These are phyloP conservation scores for Aurifilum marmelostoma DNA, from an alignment of 2,329 filamentous ascomycete species.

Conservation along the genomic window DNA sequence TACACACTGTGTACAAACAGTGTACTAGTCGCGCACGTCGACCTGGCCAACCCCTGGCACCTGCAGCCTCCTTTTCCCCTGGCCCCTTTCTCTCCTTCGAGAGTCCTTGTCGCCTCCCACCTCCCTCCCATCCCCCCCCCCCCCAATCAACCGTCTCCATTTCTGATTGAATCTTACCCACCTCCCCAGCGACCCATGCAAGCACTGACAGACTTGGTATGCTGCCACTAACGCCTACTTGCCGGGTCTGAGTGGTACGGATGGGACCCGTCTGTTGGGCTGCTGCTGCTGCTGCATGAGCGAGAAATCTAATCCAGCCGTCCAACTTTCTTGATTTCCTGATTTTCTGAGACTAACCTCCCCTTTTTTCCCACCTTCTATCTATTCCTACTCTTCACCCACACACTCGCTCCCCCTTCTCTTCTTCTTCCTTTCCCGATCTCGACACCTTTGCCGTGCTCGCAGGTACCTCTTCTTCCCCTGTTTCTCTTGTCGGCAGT, in stretches of 20 bases:
- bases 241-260: conserved; percentile 10
- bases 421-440: conserved; percentile 34
- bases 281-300: conserved; percentile 11
- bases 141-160: conserved; percentile 7
- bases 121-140: background rate
- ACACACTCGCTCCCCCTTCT: conserved; percentile 27
- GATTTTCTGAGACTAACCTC: conserved; percentile 19
- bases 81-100: conserved; percentile 26
- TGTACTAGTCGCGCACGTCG: background rate
- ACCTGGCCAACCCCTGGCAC: conserved; percentile 26
- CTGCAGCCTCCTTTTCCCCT: conserved; percentile 31
- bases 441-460: conserved; percentile 33
- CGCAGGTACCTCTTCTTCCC: conserved; percentile 21
- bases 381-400: conserved; percentile 14
- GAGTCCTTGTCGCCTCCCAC: conserved; percentile 11
- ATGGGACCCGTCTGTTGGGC: conserved; percentile 1
- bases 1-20: background rate
- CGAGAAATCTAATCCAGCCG: conserved; percentile 23
- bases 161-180: conserved; percentile 13
- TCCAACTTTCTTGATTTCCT: conserved; percentile 26
- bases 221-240: conserved; percentile 9
- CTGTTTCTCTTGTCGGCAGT: conserved; percentile 25
- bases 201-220: background rate
- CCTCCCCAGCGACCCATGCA: background rate
- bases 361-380: conserved; percentile 17